phyloP scores from a whole-genome alignment of 805 yeast species.

The Peterozyma toletana region DNA sequence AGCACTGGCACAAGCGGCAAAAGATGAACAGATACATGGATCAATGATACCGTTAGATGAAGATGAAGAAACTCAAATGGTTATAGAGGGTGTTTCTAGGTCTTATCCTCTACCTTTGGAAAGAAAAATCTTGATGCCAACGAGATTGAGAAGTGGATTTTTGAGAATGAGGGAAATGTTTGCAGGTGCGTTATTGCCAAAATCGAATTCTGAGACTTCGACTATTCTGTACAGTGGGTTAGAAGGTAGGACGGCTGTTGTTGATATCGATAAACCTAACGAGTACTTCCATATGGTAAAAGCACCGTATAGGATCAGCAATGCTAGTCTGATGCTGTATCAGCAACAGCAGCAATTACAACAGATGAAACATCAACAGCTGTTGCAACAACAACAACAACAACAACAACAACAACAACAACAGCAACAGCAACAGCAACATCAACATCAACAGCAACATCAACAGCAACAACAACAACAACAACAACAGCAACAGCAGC shows the following conservation, averaged over 20 bases:
- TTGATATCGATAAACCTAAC: slow-evolving; percentile 64
- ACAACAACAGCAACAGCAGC: too few species aligned
- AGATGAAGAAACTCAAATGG: slow-evolving; percentile 90
- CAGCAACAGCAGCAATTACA: slow-evolving; percentile 7
- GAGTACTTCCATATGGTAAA: slow-evolving; percentile 53
- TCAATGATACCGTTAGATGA: slow-evolving; percentile 54
- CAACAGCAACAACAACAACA: not conserved
- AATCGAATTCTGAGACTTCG: slow-evolving; percentile 39
- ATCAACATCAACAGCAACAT: not conserved
- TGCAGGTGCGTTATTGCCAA: slow-evolving; percentile 73
- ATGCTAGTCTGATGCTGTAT: slow-evolving; percentile 7
- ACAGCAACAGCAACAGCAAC: not conserved
- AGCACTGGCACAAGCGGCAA: slow-evolving; percentile 71
- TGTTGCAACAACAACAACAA: slow-evolving; percentile 10
- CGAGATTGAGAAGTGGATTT: slow-evolving; percentile 62
- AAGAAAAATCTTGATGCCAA: slow-evolving; percentile 62
- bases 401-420: not conserved
- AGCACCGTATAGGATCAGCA: slow-evolving; percentile 34
- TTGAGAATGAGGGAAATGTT: slow-evolving; percentile 91
- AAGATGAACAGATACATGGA: slow-evolving; percentile 54
- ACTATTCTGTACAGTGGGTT: slow-evolving; percentile 55
- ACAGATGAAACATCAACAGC: slow-evolving; percentile 5
- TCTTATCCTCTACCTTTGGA: slow-evolving; percentile 83
- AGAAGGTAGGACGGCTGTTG: slow-evolving; percentile 72
- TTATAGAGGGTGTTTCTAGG: slow-evolving; percentile 79